These are phyloP conservation scores for Acmispon strigosus DNA, from an alignment of 306 rosid genomes.

Conservation along the genomic window DNA sequence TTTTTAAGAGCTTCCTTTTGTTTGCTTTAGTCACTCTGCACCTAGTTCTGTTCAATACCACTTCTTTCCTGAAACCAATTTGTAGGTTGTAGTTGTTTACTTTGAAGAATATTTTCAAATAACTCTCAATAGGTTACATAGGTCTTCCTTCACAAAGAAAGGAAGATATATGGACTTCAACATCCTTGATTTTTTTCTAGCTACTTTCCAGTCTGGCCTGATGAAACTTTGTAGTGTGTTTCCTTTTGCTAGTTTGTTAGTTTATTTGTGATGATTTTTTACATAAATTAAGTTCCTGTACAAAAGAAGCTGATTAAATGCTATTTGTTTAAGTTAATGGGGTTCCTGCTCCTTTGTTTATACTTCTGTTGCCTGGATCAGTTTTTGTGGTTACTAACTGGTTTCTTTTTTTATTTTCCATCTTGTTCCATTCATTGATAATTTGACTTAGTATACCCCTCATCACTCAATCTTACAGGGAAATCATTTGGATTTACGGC, in stretches of 20 bases:
- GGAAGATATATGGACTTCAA: neutral
- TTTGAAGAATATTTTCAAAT: neutral
- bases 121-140: neutral
- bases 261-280: neutral
- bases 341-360: neutral
- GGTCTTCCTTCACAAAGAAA: neutral
- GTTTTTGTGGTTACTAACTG: neutral
- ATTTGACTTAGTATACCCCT: conserved; percentile 2
- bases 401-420: neutral
- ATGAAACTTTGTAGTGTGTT: neutral
- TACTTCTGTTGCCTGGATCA: neutral
- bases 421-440: neutral
- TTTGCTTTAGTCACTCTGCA: neutral
- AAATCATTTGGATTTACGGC: conserved; percentile 93
- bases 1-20: neutral
- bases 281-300: neutral
- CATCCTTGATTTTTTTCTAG: neutral
- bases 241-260: neutral
- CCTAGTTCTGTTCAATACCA: neutral
- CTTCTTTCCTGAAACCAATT: neutral
- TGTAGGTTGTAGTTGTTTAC: neutral
- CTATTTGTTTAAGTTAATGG: neutral
- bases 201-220: neutral
- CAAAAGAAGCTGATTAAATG: neutral
- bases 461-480: conserved; percentile 52